phyloP scores from a whole-genome alignment of 2,329 filamentous ascomycete genomes.

The Thielaviopsis euricoi region DNA sequence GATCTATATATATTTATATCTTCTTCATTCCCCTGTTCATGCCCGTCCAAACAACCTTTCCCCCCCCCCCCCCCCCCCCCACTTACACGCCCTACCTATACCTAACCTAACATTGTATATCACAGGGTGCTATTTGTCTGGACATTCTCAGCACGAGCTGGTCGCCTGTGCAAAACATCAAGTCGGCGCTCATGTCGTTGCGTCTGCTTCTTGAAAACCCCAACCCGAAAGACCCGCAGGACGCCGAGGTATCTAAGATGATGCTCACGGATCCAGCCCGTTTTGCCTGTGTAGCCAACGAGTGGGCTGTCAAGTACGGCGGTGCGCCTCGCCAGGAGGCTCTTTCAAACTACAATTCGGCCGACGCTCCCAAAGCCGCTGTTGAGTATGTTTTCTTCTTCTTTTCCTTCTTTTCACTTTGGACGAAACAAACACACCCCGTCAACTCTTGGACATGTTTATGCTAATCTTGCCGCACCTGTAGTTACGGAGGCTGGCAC shows the following conservation, averaged over 20 bases:
- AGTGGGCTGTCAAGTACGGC: constrained; percentile 79
- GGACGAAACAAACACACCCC: no score
- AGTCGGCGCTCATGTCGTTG: constrained; percentile 81
- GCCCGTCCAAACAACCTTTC: no score
- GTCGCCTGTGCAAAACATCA: constrained; percentile 94
- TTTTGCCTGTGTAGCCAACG: constrained; percentile 67
- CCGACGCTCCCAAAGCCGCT: neutral
- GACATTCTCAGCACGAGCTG: constrained; percentile 80
- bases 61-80: neutral
- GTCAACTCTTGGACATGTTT: no score
- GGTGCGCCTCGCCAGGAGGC: constrained; percentile 43
- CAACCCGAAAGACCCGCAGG: constrained; percentile 91
- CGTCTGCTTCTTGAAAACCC: constrained; percentile 86
- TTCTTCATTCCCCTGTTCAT: no score
- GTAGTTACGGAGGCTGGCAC: constrained; percentile 75
- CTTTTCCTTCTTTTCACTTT: no score
- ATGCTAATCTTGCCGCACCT: neutral
- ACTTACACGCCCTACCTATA: no score
- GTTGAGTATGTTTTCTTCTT: constrained; percentile 14
- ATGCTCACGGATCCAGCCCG: constrained; percentile 60
- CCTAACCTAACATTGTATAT: no score
- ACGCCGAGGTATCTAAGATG: constrained; percentile 88
- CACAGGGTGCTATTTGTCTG: constrained; percentile 88
- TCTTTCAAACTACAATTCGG: constrained; percentile 16
- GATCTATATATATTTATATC: no score